Percentiles rank a stretch among this genome's conserved stretches.
phyloP scores from a whole-genome alignment of 2,329 filamentous ascomycete species.

The Monilinia laxa region DNA sequence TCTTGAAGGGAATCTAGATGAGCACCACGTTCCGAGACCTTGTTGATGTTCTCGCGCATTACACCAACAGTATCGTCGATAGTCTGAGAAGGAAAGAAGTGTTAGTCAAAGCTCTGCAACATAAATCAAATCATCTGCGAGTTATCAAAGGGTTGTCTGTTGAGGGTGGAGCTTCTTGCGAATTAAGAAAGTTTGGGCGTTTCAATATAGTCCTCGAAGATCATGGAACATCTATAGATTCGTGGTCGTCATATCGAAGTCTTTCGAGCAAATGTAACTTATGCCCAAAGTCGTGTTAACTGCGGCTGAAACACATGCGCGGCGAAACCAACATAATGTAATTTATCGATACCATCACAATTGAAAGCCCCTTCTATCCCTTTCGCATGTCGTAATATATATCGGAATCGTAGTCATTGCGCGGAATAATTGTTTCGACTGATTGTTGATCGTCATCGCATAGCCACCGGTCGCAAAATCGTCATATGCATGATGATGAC shows the following conservation, averaged over 20 bases:
- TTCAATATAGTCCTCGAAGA: neutral
- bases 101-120: conserved; percentile 30
- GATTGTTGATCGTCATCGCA: conserved; percentile 4
- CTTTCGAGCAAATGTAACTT: neutral
- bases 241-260: neutral
- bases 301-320: conserved; percentile 30
- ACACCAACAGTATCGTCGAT: conserved; percentile 93
- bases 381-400: neutral
- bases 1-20: conserved; percentile 84
- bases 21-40: conserved; percentile 90
- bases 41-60: conserved; percentile 98
- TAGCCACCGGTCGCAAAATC: conserved; percentile 11
- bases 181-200: neutral
- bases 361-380: neutral
- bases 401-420: neutral
- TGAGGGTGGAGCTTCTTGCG: neutral
- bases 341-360: conserved; percentile 17
- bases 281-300: neutral
- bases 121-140: conserved; percentile 5
- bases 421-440: neutral
- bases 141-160: conserved; percentile 5
- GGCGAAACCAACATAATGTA: conserved; percentile 22
- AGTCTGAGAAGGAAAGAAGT: conserved; percentile 61
- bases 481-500: conserved; percentile 22
- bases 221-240: neutral